Percentiles rank a stretch among this genome's conserved stretches.
Conservation (phyloP, 73 alveolate genomes). For the Symbiodinium pilosum region DNA sequence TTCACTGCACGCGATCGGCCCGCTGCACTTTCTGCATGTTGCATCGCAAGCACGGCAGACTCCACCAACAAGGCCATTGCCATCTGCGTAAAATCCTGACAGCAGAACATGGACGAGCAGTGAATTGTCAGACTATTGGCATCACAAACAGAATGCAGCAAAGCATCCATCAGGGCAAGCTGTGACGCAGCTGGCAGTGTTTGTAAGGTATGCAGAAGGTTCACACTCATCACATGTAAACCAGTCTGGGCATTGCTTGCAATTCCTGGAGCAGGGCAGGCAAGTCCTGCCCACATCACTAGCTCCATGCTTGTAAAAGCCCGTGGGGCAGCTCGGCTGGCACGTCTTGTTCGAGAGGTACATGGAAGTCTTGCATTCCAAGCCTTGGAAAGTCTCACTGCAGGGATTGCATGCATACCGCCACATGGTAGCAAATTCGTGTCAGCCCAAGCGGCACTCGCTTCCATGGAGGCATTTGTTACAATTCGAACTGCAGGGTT, state of each 20-base stretch:
- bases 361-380: conserved; percentile 21
- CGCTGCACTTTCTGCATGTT: conserved; percentile 9
- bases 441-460: not conserved
- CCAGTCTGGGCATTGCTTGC: conserved; percentile 10
- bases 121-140: no score
- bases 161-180: not conserved
- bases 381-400: not conserved
- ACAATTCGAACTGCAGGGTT: not conserved
- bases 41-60: conserved; percentile 8
- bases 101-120: not conserved
- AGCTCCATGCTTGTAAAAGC: conserved; percentile 11
- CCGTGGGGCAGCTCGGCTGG: not conserved
- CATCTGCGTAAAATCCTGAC: not conserved
- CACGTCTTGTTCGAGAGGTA: not conserved
- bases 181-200: not conserved
- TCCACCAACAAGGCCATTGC: not conserved
- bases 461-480: not conserved
- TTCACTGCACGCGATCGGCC: not conserved
- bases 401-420: not conserved
- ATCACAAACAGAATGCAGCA: not conserved
- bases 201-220: not conserved
- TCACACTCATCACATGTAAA: conserved; percentile 9
- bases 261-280: conserved; percentile 11
- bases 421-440: not conserved
- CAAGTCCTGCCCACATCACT: conserved; percentile 8